Conservation (phyloP, 2,329 filamentous ascomycete genomes). For the Apiospora saccharicola region DNA sequence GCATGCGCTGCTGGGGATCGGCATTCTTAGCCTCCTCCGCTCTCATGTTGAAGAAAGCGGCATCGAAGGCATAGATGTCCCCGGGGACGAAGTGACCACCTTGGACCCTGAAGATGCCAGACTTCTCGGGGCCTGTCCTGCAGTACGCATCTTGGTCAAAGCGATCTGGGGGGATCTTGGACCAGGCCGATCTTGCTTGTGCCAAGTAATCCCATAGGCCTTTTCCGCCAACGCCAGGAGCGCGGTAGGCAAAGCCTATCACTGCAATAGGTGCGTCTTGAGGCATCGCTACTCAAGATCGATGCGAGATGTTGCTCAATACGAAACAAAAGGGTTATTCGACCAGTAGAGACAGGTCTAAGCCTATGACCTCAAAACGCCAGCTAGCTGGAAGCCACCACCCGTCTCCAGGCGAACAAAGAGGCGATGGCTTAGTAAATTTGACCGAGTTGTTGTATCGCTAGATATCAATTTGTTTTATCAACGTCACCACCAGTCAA, state of each 20-base stretch:
- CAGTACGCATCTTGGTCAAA: slow-evolving; percentile 24
- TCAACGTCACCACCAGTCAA: background rate
- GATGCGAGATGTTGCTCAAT: background rate
- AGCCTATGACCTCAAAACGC: background rate
- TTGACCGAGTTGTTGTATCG: background rate
- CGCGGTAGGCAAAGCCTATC: slow-evolving; percentile 24
- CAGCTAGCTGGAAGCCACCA: background rate
- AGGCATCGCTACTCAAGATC: background rate
- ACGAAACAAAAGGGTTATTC: background rate
- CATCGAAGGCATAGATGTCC: slow-evolving; percentile 24
- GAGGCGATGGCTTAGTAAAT: background rate
- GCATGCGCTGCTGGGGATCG: slow-evolving; percentile 31
- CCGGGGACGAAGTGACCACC: slow-evolving; percentile 21
- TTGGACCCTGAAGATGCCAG: slow-evolving; percentile 5
- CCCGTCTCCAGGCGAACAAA: background rate
- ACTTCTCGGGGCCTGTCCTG: background rate
- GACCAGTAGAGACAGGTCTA: background rate
- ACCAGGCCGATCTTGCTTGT: slow-evolving; percentile 23
- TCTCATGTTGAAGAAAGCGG: slow-evolving; percentile 25
- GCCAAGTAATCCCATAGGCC: slow-evolving; percentile 23
- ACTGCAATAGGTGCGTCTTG: slow-evolving; percentile 21
- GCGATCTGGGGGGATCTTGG: slow-evolving; percentile 21
- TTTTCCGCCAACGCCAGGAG: slow-evolving; percentile 23
- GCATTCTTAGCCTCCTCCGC: slow-evolving; percentile 29
- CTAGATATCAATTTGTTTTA: background rate